Percentiles rank a stretch among this genome's conserved stretches.
Conservation (phyloP, 225 moss, liverwort and hornwort species). For the Climacium dendroides region DNA sequence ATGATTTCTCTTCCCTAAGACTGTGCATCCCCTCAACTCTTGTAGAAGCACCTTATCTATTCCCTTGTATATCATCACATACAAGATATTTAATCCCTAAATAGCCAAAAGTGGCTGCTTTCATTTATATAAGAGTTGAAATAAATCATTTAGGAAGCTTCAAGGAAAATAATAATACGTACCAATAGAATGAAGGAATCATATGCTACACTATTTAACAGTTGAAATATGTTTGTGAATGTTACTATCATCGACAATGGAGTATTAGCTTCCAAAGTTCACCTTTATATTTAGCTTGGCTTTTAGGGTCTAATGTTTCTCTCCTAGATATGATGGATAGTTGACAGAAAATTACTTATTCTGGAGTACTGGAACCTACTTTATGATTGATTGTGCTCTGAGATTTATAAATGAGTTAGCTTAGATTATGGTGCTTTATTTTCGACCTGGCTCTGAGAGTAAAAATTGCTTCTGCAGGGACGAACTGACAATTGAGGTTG, state of each 20-base stretch:
- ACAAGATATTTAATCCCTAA: neutral
- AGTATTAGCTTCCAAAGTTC: neutral
- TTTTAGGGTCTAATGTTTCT: neutral
- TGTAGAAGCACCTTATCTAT: neutral
- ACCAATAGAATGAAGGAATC: neutral
- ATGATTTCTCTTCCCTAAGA: neutral
- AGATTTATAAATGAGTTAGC: neutral
- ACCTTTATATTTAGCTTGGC: neutral
- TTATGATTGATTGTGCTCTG: neutral
- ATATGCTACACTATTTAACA: neutral
- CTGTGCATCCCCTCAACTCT: neutral
- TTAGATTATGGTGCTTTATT: neutral
- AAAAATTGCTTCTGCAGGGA: constrained; percentile 41
- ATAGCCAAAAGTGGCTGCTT: neutral
- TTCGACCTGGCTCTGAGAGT: neutral
- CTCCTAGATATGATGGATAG: neutral
- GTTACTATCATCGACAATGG: neutral
- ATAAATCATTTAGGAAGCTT: neutral
- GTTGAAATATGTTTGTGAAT: neutral
- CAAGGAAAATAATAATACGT: neutral
- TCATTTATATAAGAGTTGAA: neutral
- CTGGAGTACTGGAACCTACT: neutral
- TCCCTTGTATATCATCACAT: neutral
- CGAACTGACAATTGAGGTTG: constrained; percentile 68
- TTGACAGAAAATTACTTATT: neutral